Evolutionary conservation across 345 rosid genomes (phyloP).

Genomic region (Conringia planisiliqua): DNA sequence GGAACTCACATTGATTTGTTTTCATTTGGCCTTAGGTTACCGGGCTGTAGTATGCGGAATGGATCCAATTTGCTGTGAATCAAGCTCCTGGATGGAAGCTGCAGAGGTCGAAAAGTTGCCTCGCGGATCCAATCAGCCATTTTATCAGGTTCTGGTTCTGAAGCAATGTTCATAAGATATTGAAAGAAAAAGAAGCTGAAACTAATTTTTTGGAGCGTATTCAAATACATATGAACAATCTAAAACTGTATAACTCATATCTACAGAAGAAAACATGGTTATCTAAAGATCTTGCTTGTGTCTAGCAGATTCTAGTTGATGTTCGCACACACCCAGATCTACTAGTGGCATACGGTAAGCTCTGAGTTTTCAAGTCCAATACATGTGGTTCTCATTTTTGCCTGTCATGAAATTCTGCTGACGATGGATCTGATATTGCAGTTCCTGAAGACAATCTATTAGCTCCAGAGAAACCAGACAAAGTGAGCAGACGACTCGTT

Average conservation of each 20-base stretch:
- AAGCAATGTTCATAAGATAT: background rate
- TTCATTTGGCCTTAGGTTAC: slow-evolving; percentile 47
- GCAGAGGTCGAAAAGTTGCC: slow-evolving; percentile 75
- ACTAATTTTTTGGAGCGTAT: background rate
- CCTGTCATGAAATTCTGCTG: background rate
- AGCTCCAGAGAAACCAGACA: slow-evolving; percentile 58
- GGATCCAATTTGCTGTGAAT: slow-evolving; percentile 93
- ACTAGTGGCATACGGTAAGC: slow-evolving; percentile 82
- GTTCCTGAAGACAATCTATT: slow-evolving; percentile 85
- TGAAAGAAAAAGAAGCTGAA: background rate
- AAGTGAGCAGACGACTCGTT: slow-evolving; percentile 41
- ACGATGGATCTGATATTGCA: slow-evolving; percentile 38
- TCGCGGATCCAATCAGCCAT: slow-evolving; percentile 77
- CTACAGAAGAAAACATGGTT: background rate
- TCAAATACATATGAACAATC: background rate
- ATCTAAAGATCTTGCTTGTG: slow-evolving; percentile 9
- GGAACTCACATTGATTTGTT: background rate
- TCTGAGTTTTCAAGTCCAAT: background rate
- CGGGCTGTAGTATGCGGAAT: slow-evolving; percentile 86
- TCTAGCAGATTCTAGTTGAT: slow-evolving; percentile 73
- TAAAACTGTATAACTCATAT: background rate
- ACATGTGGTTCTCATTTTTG: background rate
- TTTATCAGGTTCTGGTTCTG: slow-evolving; percentile 70
- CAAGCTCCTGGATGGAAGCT: slow-evolving; percentile 83
- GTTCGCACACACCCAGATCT: slow-evolving; percentile 66